A percentile compares a stretch with the other conserved stretches of the same genome.
Conservation (phyloP, 73 alveolate species). For the Paramecium octaurelia region DNA sequence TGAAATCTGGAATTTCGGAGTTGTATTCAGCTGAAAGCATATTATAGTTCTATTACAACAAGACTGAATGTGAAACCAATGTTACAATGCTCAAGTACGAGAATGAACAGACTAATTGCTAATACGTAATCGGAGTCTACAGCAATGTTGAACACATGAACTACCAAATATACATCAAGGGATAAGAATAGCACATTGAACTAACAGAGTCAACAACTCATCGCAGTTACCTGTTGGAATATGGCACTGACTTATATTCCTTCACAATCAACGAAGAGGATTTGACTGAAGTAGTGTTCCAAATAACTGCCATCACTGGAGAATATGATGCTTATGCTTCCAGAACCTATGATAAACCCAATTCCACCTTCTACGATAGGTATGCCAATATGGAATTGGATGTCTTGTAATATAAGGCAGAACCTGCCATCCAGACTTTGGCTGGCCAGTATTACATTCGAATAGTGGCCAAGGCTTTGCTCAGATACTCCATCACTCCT, state of each 20-base stretch:
- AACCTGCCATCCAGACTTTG: not conserved
- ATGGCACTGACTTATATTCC: not conserved
- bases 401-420: not conserved
- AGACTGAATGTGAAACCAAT: not conserved
- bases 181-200: not conserved
- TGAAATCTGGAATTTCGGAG: not conserved
- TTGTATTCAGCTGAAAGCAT: not conserved
- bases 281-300: not conserved
- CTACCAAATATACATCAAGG: not conserved
- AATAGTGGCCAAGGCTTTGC: not conserved
- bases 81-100: not conserved
- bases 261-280: not conserved
- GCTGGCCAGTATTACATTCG: not conserved
- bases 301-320: constrained; percentile 11
- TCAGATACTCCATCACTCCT: constrained; percentile 2
- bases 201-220: not conserved
- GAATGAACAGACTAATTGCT: not conserved
- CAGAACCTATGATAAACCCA: not conserved
- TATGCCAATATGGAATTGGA: constrained; percentile 7
- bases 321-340: constrained; percentile 9
- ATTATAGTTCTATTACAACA: not conserved
- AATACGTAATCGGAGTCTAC: not conserved
- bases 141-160: not conserved
- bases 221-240: not conserved
- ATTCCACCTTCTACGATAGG: not conserved